Evolutionary conservation across 305 asterid genomes (phyloP), one percentile per base, ranked within the genome.

Genomic region (Petunia hybrid): DNA sequence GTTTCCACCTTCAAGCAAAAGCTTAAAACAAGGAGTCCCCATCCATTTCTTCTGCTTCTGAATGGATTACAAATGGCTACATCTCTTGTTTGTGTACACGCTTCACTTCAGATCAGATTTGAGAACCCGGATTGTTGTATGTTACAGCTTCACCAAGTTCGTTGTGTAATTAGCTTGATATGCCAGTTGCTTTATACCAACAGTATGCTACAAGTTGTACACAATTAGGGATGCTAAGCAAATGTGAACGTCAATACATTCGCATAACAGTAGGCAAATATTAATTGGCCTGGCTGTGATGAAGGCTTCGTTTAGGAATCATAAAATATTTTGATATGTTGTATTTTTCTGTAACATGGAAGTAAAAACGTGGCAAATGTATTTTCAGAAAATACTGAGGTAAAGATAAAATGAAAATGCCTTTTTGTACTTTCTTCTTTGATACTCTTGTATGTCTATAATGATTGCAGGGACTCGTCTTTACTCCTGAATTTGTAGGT

Each of bases 11-110:
- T 45, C 66, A 61, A 5, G 77, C 75, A 63, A 85, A 84, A 80
- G 86, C 79, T 77, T 57, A 36, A 77, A 85, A 65, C 67, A 69
- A 78, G 81, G 83, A 74, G 40, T 80, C 85, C 65, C 81, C 82
- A 42, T 74, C 76, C n/a, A 31, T 35, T 73, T 74, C 75, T 45
- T 75, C 85, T 38, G 76, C 73, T 66, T 81, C 65, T 75, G 73
- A 71, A 65, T 85, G 86, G 77, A 79, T 76, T 67, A 39, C 48
- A 80, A 73, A 70, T 8, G 57, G 71, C 81, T 78, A 8, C 65
- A 78, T 78, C 81, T 78, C 46, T 43, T 39, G 69, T 62, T 78
- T 42, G 46, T 6, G 3, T 45, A 78, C 14, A 43, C 57, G 45
- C 70, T 35, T 3, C 1, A 60, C 56, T 77, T 74, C 67, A 62